Base-by-base conservation (phyloP, 176 grass and related monocot genomes). In the Musa schizocarpa region DNA sequence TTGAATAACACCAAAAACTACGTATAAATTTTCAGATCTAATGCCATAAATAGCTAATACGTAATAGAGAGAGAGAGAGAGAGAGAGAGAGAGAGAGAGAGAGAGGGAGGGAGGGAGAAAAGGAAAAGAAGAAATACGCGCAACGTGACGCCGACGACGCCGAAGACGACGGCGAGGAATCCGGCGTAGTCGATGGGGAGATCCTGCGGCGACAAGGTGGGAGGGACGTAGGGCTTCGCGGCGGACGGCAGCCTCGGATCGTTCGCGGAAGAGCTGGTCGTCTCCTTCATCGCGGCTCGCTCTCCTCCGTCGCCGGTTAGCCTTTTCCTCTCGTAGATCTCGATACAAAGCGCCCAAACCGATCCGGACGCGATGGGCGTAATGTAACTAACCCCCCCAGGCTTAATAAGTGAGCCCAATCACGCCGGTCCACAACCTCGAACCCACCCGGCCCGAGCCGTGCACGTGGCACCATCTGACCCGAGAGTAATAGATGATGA, bases 111-210 rank as follows among this genome's bases (percentile, higher is more conserved):
- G n/a, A n/a, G n/a, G n/a, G n/a, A 43, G 29, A 34, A 0, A 34
- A 43, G 34, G 34, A 43, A 43, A 43, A 43, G 34, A 43, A 43
- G 34, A 43, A 76, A 59, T 91, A 98, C 90, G 10, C 86, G 95
- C 71, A 98, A 86, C 80, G 93, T 98, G 82, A 94, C 95, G 84
- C 95, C 90, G 49, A 86, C 16, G 77, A 87, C 90, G 53, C 94
- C 94, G 80, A 93, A 88, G 82, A 84, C 57, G 71, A 98, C 90
- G 72, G 94, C 94, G 77, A 98, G 86, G 77, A 98, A 98, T 14
- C 94, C 94, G 52, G 84, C 82, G 23, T 98, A 98, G 82, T 98
- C 94, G 50, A 98, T 29, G 78, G 94, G 94, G 8, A 93, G 86
- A 80, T 93, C 94, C 79, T 92, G 90, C 53, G 90, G 51, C 22